Base-by-base conservation (phyloP, 345 rosid species). In the Dovyalis caffra region DNA sequence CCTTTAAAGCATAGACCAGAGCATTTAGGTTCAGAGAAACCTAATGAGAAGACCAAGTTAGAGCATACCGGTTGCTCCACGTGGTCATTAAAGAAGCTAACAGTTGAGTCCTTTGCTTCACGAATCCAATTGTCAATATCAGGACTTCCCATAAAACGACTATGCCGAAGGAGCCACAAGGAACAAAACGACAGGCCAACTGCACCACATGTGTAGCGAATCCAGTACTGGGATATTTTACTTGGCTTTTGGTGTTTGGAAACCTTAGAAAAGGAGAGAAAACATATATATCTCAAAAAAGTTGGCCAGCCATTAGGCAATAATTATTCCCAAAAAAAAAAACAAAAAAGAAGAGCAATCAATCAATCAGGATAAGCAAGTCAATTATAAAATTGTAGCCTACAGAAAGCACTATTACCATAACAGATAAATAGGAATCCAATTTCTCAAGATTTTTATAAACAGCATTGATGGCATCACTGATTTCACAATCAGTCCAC, bases 1-100 rank as follows among this genome's bases (percentile, higher is more conserved):
- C 9, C 40, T 64, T 16, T 33, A 61, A 63, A 12, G 18, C 43
- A 57, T 69, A 79, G 66, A 74, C 58, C 29, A 74, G 38, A 66
- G 11, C 18, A 20, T 62, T 18, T 43, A 20, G 14, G 69, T 2
- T 37, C 57, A 37, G 31, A 32, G 29, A 33, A 58, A 51, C 75
- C 45, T 11, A 12, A 64, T 43, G 66, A 80, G 66, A 84, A 66
- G 64, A 73, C 74, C 35, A 76, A 68, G 49, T 21, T 65, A 20
- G 45, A 49, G 73, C 69, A 72, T 90, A 95, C 99, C 87, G 97
- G 99, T 83, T 86, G 99, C 88, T 95, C 94, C 78, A 95, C 97
- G 82, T 95, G 99, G 60, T 90, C 94, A 73, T 78, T 84, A 66
- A 88, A 89, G 87, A 95, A 92, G 86, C 81, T 84, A 68, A 66